Evolutionary conservation across 2,329 filamentous ascomycete genomes (phyloP), one percentile per base, ranked within the genome.

Genomic region (Zymoseptoria tritici): DNA sequence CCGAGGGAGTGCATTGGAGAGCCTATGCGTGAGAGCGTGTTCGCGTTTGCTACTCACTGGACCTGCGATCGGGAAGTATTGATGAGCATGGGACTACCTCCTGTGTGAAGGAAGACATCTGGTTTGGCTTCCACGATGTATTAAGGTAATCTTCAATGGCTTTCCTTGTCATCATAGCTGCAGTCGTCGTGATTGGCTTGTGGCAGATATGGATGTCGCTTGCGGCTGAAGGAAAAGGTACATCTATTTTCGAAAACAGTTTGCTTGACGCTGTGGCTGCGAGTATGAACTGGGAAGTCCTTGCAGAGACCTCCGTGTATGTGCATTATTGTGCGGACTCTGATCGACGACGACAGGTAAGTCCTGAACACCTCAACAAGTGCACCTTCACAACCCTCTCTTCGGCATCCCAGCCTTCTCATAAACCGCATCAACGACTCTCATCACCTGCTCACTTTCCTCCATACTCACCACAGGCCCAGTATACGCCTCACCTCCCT

Each of bases 371-470:
- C 13, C 36, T 6, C 24, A 51, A 29, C 8, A 29, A 29, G 26
- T 29, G 2, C 9, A 29, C 26, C 26, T 29, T 31, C 22, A 56
- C 52, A 59, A 36, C 6, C 59, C 59, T 31, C 59, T 52, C 22
- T 16, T 49, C 46, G 57, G 55, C 46, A 70, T 22, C 6, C 71
- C 72, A 21, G 66, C 62, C 58, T 71, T 71, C 60, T 68, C 55
- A 65, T 76, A 75, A 6, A 71, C 70, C 42, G 49, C 21, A 66
- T 76, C 74, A 55, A 73, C 71, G 49, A 66, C 61, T 60, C 70
- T 67, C 72, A 76, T 74, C 64, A 74, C 67, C 52, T 56, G 62
- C 24, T 73, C 71, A 42, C 69, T 73, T 22, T 76, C 74, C 54
- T 74, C 68, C 13, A 64, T 59, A 8, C 66, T 64, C 8, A 75